Evolutionary conservation across 2,329 filamentous ascomycete species (phyloP), one percentile per base, ranked within the genome.

Genomic region (Penicillium sp.): DNA sequence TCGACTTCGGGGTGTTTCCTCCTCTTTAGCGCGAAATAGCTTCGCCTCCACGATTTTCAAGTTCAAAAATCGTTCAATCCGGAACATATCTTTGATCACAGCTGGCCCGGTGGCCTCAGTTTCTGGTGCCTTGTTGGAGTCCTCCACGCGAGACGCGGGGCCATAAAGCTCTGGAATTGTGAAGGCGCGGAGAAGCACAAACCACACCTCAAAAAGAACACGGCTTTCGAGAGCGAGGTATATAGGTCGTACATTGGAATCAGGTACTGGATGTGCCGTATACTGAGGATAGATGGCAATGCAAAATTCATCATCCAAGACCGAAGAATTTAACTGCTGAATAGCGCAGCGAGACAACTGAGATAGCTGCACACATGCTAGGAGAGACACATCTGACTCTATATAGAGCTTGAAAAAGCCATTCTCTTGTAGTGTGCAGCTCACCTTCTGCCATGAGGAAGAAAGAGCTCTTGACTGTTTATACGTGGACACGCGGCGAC

Each of bases 281-380:
- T 99, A 97, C 59, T 93, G 92, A 14, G 94, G 93, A 67, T 97
- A 97, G 43, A 99, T 93, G 48, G 90, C 92, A 59, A 99, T 89
- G 76, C 92, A 97, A 68, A 90, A 94, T 56, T 97, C 91, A 70
- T 94, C 90, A 60, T 96, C 91, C 39, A 99, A 75, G 8, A 99
- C 93, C 5, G 92, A 96, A 48, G 86, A 85, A 71, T 97, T 91
- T 47, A 99, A 79, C 63, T 92, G 85, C 71, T 99, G 94, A 48
- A 99, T 87, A 8, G 93, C 91, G 70, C 89, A 94, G 50, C 94
- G 84, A 16, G 91, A 94, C 7, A 99, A 79, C 65, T 96, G 90
- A 11, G 91, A 90, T 5, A 99, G 80, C 65, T 96, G 91, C 48
- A 97, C 88, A 43, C 91, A 84, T 27, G 89, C 89, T 14, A 97